Evolutionary conservation across 106 monocot genomes (phyloP).

Genomic region (Dendrobium chrysotoxum): DNA sequence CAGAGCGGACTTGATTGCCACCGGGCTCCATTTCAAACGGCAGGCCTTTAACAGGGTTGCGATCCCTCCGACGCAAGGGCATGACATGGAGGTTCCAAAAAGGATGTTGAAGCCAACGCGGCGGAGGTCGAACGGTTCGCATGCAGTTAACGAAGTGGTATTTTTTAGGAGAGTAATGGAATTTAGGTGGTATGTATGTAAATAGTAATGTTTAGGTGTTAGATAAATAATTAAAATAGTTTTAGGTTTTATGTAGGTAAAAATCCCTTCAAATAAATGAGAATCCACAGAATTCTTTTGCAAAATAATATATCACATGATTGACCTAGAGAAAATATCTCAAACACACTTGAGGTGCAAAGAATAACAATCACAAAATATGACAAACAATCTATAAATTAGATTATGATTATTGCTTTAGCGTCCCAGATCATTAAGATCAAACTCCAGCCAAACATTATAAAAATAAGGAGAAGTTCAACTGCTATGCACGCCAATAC

Average conservation of each 20-base stretch:
- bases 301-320: not conserved
- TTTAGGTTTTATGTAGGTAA: too few relatives aligned
- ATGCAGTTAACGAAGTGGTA: not conserved
- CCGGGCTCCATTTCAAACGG: constrained; percentile 78
- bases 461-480: not conserved
- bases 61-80: constrained; percentile 81
- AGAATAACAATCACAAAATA: not conserved
- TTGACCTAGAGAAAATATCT: not conserved
- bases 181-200: too few relatives aligned
- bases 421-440: not conserved
- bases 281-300: not conserved
- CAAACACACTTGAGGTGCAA: not conserved
- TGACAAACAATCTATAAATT: not conserved
- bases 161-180: not conserved
- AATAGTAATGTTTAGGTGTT: too few relatives aligned
- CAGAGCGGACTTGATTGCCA: constrained; percentile 79
- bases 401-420: not conserved
- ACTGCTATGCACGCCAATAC: not conserved
- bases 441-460: not conserved
- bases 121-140: constrained; percentile 28
- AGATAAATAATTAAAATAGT: too few relatives aligned
- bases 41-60: constrained; percentile 68
- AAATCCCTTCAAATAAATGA: not conserved
- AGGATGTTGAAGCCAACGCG: constrained; percentile 75
- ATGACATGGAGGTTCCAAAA: constrained; percentile 94